A percentile compares a stretch with the other conserved stretches of the same genome.
Conservation (phyloP, 2,329 filamentous ascomycete species). For the Trichocomaceae sp. region DNA sequence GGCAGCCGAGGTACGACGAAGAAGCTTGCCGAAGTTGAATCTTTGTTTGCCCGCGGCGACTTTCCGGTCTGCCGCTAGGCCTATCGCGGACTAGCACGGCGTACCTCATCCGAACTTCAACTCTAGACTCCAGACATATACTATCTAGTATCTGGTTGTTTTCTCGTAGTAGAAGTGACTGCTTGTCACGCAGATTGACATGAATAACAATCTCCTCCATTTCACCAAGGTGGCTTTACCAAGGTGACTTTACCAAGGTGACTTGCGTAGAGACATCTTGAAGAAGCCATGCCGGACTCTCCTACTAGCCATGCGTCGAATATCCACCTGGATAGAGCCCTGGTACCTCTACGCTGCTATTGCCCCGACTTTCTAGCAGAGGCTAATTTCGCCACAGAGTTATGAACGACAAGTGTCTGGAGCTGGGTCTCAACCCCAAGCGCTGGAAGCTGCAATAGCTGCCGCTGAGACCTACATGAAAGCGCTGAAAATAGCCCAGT, state of each 20-base stretch:
- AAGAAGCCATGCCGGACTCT: constrained; percentile 24
- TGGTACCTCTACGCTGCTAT: constrained; percentile 20
- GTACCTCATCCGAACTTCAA: too few relatives aligned
- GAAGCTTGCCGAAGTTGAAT: not conserved
- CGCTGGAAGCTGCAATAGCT: constrained; percentile 66
- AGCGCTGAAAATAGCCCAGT: constrained; percentile 58
- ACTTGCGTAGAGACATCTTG: not conserved
- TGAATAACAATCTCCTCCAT: not conserved
- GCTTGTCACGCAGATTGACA: not conserved
- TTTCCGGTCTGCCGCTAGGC: too few relatives aligned
- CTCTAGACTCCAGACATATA: too few relatives aligned
- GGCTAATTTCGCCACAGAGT: constrained; percentile 39
- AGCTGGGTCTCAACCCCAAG: constrained; percentile 53
- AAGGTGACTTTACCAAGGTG: too few relatives aligned
- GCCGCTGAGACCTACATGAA: constrained; percentile 78
- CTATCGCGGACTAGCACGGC: too few relatives aligned
- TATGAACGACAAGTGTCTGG: constrained; percentile 48
- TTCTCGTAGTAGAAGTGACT: not conserved
- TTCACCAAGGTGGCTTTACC: not conserved
- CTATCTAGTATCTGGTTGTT: too few relatives aligned
- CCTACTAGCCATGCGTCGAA: constrained; percentile 20
- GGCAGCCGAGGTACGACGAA: not conserved
- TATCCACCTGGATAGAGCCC: constrained; percentile 25
- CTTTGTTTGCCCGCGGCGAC: too few relatives aligned
- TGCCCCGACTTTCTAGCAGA: not conserved